Evolutionary conservation across 371 early-diverging fungal genomes (phyloP).

Genomic region (Parasitella parasitica): DNA sequence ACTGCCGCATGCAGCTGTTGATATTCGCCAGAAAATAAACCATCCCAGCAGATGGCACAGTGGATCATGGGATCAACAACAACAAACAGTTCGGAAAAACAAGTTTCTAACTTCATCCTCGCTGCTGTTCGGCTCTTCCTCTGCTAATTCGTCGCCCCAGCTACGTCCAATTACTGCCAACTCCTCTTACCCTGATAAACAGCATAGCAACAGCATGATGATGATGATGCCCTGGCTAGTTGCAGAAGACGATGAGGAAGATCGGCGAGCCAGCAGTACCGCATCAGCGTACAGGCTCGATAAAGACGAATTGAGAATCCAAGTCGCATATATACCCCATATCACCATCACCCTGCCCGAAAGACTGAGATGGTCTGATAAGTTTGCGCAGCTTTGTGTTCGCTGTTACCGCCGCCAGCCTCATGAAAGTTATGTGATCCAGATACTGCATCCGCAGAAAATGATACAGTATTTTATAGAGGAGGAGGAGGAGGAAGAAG

Average conservation of each 20-base stretch:
- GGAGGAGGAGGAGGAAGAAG: neutral
- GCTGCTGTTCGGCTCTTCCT: conserved; percentile 10
- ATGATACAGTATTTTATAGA: conserved; percentile 23
- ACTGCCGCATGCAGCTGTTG: neutral
- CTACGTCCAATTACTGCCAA: neutral
- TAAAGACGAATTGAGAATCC: conserved; percentile 5
- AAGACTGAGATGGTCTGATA: conserved; percentile 20
- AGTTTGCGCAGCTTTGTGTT: conserved; percentile 36
- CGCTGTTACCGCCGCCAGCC: conserved; percentile 21
- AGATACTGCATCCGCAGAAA: conserved; percentile 27
- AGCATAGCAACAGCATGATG: neutral
- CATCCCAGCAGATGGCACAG: conserved; percentile 13
- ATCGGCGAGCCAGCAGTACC: neutral
- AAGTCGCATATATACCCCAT: neutral
- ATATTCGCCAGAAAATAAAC: conserved; percentile 9
- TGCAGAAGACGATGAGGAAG: neutral
- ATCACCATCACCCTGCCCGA: conserved; percentile 1
- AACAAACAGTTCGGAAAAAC: conserved; percentile 18
- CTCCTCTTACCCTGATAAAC: conserved; percentile 17
- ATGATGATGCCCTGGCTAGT: neutral
- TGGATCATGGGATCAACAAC: conserved; percentile 34
- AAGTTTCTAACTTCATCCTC: conserved; percentile 31
- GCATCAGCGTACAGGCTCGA: neutral
- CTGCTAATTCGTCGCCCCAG: conserved; percentile 5
- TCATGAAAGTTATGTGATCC: conserved; percentile 16